A percentile compares a stretch with the other conserved stretches of the same genome.
These are phyloP conservation scores for Melampsora larici-populina DNA, from an alignment of 1,284 basidiomycete species.

Conservation along the genomic window DNA sequence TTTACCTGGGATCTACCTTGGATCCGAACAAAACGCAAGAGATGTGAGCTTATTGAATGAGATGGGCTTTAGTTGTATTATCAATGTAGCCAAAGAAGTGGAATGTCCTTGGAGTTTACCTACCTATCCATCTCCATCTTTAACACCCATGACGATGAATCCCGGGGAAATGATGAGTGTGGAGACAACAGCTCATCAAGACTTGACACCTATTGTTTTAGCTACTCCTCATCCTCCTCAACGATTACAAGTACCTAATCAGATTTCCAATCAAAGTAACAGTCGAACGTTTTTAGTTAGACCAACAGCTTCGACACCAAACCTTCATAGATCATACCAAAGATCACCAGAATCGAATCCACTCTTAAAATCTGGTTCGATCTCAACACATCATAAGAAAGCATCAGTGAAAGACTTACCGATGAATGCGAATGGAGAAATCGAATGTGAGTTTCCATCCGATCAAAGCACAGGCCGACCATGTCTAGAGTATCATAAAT, in stretches of 20 bases:
- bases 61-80: slow-evolving; percentile 71
- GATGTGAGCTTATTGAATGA: slow-evolving; percentile 70
- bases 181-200: background rate
- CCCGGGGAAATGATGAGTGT: background rate
- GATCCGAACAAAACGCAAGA: slow-evolving; percentile 86
- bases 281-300: too few relatives aligned
- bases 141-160: background rate
- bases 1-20: slow-evolving; percentile 83
- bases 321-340: slow-evolving; percentile 58
- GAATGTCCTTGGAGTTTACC: slow-evolving; percentile 61
- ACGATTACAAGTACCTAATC: background rate
- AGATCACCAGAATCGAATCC: background rate
- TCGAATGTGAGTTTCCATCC: slow-evolving; percentile 48
- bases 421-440: background rate
- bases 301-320: slow-evolving; percentile 66
- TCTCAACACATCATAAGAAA: slow-evolving; percentile 24
- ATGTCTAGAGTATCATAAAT: slow-evolving; percentile 81
- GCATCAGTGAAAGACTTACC: slow-evolving; percentile 9
- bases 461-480: slow-evolving; percentile 67
- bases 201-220: background rate
- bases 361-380: background rate
- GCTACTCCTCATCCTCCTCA: background rate
- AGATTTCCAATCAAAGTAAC: background rate
- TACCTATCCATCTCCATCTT: background rate
- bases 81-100: slow-evolving; percentile 95